Evolutionary conservation across 768 basidiomycete genomes (phyloP), one percentile per base, ranked within the genome.

Genomic region (Termitomyces sp.): DNA sequence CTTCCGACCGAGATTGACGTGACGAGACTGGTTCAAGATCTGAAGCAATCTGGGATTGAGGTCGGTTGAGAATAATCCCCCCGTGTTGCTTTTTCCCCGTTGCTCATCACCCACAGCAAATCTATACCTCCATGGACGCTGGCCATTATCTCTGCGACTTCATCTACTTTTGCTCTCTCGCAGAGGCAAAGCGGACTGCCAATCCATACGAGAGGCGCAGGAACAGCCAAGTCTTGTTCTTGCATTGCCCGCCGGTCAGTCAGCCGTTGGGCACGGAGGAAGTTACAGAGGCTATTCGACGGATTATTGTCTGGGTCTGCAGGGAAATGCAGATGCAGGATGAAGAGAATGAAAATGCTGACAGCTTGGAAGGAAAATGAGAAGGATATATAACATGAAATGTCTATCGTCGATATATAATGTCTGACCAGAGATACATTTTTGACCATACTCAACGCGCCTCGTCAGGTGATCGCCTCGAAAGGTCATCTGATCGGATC

Each of bases 121-220:
- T 88, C 21, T 83, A 84, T 64, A 77, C 84, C 19, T 88, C 87
- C 2, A 79, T 84, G 76, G 88, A 90, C 64, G 84, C 87, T 15
- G 88, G 87, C 0, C 85, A 87, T 65, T 90, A 83, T 66, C 69
- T 89, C 11, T 87, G 84, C 65, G 88, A 90, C 70, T 90, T 85
- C 66, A 79, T 85, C 56, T 88, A 85, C 66, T 90, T 87, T 62
- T 85, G 85, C 64, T 88, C 86, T 10, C 76, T 89, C 26, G 85
- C 86, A 5, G 87, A 88, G 65, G 77, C 81, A 26, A 80, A 77
- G 63, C 79, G 84, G 3, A 73, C 68, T 19, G 71, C 72, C 1
- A 77, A 77, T 47, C 70, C 69, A 3, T 70, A 73, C 43, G 76
- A 75, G 52, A 74, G 74, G 54, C 71, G 71, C 24, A 69, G 73